Conservation (phyloP, 768 basidiomycete genomes). For the Austroboletus eburneus region DNA sequence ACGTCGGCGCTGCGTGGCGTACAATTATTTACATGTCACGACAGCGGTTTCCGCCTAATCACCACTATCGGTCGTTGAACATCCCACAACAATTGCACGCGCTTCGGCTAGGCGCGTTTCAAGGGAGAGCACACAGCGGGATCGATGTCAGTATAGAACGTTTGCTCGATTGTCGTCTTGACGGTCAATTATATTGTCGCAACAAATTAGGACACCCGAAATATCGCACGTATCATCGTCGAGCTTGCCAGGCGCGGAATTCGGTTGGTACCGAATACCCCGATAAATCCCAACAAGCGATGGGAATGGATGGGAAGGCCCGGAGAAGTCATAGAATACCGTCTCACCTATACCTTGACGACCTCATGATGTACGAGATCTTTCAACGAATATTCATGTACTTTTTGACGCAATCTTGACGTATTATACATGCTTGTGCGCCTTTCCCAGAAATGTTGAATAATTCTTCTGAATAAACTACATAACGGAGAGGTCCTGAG, state of each 20-base stretch:
- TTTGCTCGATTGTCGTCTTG: neutral
- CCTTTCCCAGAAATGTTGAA: neutral
- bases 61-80: slow-evolving; percentile 43
- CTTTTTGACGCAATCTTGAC: neutral
- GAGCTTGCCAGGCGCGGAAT: slow-evolving; percentile 73
- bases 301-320: slow-evolving; percentile 87
- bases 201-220: slow-evolving; percentile 72
- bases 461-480: no score
- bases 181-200: slow-evolving; percentile 2
- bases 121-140: slow-evolving; percentile 84
- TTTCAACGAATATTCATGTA: slow-evolving; percentile 3
- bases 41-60: slow-evolving; percentile 14
- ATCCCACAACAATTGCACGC: slow-evolving; percentile 70
- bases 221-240: slow-evolving; percentile 76
- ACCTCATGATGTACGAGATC: slow-evolving; percentile 9
- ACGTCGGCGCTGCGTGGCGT: neutral
- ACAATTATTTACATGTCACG: neutral
- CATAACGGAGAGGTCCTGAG: no score
- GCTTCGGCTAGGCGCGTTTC: slow-evolving; percentile 70
- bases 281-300: slow-evolving; percentile 58
- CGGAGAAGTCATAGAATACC: slow-evolving; percentile 58
- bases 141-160: slow-evolving; percentile 70
- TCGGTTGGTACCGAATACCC: slow-evolving; percentile 66
- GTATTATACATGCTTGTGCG: no score
- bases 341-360: slow-evolving; percentile 18